phyloP scores from a whole-genome alignment of 1,284 basidiomycete genomes.

The Sanguinoderma infundibulare region DNA sequence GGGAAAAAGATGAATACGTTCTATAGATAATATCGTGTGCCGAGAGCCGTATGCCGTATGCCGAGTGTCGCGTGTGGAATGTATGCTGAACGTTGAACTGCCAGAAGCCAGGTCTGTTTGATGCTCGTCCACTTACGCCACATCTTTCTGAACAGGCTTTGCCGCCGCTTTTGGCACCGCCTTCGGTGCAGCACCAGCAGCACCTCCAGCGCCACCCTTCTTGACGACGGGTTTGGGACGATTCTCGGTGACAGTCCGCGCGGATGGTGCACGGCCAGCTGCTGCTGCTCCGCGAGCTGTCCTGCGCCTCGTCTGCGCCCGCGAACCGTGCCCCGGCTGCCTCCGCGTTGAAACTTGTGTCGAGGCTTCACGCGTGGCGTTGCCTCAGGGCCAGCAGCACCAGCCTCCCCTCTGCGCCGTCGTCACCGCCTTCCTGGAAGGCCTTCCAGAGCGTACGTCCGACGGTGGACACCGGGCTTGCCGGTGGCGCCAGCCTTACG shows the following conservation, averaged over 20 bases:
- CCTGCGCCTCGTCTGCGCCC: neutral
- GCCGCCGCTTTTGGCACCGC: neutral
- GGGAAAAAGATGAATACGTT: neutral
- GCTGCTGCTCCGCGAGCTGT: neutral
- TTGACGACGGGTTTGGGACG: constrained; percentile 11
- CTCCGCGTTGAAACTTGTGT: constrained; percentile 13
- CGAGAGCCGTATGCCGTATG: neutral
- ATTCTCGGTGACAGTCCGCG: constrained; percentile 18
- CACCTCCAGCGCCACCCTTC: constrained; percentile 7
- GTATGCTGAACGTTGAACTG: no score
- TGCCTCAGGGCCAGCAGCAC: constrained; percentile 15
- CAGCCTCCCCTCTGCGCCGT: constrained; percentile 6
- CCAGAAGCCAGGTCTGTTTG: no score
- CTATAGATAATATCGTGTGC: neutral
- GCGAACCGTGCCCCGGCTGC: constrained; percentile 20
- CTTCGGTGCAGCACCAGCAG: neutral
- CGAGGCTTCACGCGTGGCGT: constrained; percentile 17
- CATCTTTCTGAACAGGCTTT: neutral
- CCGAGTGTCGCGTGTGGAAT: no score
- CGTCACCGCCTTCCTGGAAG: constrained; percentile 8
- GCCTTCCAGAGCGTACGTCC: constrained; percentile 10
- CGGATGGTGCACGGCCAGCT: constrained; percentile 2
- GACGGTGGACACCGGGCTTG: constrained; percentile 10
- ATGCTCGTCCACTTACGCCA: neutral
- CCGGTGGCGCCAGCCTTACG: constrained; percentile 13